Evolutionary conservation across 1,284 basidiomycete species (phyloP).

Genomic region (Cutaneotrichosporon cyanovorans): DNA sequence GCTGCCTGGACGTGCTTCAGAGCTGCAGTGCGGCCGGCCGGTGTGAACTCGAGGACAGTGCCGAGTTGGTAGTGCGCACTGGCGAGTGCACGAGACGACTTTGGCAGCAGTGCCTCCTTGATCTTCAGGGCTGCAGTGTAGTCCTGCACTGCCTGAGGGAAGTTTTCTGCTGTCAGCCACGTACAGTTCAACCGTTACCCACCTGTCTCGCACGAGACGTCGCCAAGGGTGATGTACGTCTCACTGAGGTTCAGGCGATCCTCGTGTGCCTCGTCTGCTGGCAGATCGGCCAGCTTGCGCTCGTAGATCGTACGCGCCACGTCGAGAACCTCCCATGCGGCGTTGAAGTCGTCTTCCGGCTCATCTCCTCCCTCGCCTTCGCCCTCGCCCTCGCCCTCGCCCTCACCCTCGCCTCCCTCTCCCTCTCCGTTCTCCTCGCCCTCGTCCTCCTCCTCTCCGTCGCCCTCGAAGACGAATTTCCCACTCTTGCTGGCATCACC

Average conservation of each 20-base stretch:
- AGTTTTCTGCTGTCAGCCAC: constrained; percentile 61
- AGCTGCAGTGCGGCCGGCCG: constrained; percentile 68
- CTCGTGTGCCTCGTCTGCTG: constrained; percentile 38
- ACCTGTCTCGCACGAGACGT: constrained; percentile 86
- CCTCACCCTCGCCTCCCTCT: constrained; percentile 22
- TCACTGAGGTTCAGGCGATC: constrained; percentile 64
- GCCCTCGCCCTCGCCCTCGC: constrained; percentile 51
- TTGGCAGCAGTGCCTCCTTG: constrained; percentile 62
- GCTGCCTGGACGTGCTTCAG: constrained; percentile 71
- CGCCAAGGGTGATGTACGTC: constrained; percentile 72
- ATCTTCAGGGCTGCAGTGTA: constrained; percentile 65
- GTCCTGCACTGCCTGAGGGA: constrained; percentile 78
- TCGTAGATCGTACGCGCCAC: constrained; percentile 75
- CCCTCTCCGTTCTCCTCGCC: too few relatives aligned
- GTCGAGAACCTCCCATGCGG: constrained; percentile 87
- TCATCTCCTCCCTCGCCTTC: constrained; percentile 55
- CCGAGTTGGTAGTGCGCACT: constrained; percentile 84
- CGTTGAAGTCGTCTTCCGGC: constrained; percentile 87
- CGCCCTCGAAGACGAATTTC: constrained; percentile 36
- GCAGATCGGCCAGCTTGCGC: constrained; percentile 48
- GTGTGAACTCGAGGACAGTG: constrained; percentile 70
- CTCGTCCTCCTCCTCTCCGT: constrained; percentile 24
- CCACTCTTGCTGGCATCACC: constrained; percentile 1
- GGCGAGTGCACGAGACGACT: constrained; percentile 74
- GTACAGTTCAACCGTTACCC: constrained; percentile 17